phyloP scores from a whole-genome alignment of 2,329 filamentous ascomycete species.

The Dothideomycetidae sp. region DNA sequence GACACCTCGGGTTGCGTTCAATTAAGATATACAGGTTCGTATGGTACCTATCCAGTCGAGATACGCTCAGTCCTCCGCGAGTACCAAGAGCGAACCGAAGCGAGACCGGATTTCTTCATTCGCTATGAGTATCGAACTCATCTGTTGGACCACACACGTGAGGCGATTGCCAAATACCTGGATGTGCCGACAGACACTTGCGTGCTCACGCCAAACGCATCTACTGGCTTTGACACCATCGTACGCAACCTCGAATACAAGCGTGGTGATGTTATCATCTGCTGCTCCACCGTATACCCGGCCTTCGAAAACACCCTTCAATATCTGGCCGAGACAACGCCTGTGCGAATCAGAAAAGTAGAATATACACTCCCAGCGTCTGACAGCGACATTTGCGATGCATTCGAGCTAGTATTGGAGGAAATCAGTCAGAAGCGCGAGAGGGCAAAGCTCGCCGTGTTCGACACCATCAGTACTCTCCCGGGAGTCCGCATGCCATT shows the following conservation, averaged over 20 bases:
- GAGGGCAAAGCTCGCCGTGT: slow-evolving; percentile 53
- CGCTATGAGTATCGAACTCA: slow-evolving; percentile 50
- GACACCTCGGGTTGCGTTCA: too few species aligned
- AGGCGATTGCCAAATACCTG: slow-evolving; percentile 50
- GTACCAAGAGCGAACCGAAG: slow-evolving; percentile 55
- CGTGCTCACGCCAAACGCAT: slow-evolving; percentile 73
- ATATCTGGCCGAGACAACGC: slow-evolving; percentile 55
- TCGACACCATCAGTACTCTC: slow-evolving; percentile 66
- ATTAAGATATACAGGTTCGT: too few species aligned
- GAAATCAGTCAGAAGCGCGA: slow-evolving; percentile 42
- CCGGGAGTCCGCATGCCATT: slow-evolving; percentile 74
- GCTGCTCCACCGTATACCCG: slow-evolving; percentile 67
- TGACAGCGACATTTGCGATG: slow-evolving; percentile 49
- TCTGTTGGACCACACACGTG: slow-evolving; percentile 50
- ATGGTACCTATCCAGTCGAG: slow-evolving; percentile 55
- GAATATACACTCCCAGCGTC: slow-evolving; percentile 52
- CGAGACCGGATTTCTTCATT: slow-evolving; percentile 60
- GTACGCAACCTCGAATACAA: slow-evolving; percentile 60
- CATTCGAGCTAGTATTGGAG: slow-evolving; percentile 46
- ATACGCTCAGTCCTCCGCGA: slow-evolving; percentile 46
- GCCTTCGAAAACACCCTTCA: slow-evolving; percentile 60
- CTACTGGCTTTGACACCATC: slow-evolving; percentile 61
- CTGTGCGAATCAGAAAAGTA: slow-evolving; percentile 40
- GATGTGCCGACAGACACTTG: slow-evolving; percentile 50
- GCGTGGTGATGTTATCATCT: slow-evolving; percentile 59